Evolutionary conservation across 352 stramenopile species (phyloP).

Genomic region (Globisporangium okanoganense): DNA sequence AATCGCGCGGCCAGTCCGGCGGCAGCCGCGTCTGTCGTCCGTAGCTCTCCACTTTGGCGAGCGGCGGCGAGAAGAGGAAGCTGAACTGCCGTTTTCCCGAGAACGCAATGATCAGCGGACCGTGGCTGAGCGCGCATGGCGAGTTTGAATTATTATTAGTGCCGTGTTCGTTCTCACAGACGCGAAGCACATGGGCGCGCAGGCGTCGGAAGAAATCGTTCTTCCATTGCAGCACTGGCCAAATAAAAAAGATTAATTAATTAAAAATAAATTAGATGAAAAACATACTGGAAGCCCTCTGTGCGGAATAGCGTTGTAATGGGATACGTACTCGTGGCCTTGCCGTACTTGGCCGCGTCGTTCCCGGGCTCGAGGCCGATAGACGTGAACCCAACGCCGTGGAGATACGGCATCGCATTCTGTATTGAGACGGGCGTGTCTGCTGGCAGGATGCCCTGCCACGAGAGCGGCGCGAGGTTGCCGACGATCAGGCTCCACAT

Average conservation of each 20-base stretch:
- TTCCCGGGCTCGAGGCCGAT: slow-evolving; percentile 86
- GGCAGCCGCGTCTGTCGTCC: slow-evolving; percentile 57
- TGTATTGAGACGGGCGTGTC: slow-evolving; percentile 60
- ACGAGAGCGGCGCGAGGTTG: slow-evolving; percentile 43
- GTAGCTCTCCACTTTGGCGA: slow-evolving; percentile 61
- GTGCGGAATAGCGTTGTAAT: no score
- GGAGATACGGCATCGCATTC: slow-evolving; percentile 58
- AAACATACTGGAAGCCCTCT: background rate
- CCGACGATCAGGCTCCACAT: slow-evolving; percentile 87
- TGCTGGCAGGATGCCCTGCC: slow-evolving; percentile 56
- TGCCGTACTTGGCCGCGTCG: slow-evolving; percentile 76
- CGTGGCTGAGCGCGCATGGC: slow-evolving; percentile 37
- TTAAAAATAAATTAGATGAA: background rate
- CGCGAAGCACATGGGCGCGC: slow-evolving; percentile 43
- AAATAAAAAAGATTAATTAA: background rate
- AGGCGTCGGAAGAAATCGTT: slow-evolving; percentile 59
- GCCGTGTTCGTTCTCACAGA: slow-evolving; percentile 41
- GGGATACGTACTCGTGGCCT: slow-evolving; percentile 59
- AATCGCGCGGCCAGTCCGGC: slow-evolving; percentile 64
- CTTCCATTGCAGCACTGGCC: slow-evolving; percentile 58
- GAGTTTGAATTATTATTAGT: slow-evolving; percentile 10
- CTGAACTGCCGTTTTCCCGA: slow-evolving; percentile 86
- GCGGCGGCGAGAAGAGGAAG: slow-evolving; percentile 68
- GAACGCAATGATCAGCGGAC: slow-evolving; percentile 78
- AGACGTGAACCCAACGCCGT: slow-evolving; percentile 78